These are phyloP conservation scores for Microbotryum saponariae DNA, from an alignment of 1,284 basidiomycete genomes.

Conservation along the genomic window DNA sequence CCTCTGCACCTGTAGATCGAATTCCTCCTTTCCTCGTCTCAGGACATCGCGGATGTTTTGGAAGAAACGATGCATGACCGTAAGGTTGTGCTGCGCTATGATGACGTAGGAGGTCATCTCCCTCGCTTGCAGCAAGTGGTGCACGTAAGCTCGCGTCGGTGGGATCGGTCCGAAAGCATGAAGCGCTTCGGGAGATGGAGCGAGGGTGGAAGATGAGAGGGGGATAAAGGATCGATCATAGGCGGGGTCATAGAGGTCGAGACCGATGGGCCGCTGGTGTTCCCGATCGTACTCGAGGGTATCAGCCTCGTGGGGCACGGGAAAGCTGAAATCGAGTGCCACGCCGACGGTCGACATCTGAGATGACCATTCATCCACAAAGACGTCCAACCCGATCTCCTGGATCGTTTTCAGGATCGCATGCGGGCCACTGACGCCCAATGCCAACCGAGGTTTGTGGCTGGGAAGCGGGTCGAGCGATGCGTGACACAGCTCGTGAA, in stretches of 20 bases:
- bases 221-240: conserved; percentile 57
- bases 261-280: conserved; percentile 50
- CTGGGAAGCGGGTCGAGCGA: conserved; percentile 53
- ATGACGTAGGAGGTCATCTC: conserved; percentile 73
- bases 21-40: conserved; percentile 2
- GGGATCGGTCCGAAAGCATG: conserved; percentile 27
- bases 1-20: not conserved
- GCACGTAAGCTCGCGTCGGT: conserved; percentile 62
- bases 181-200: conserved; percentile 34
- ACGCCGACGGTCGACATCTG: conserved; percentile 55
- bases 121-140: conserved; percentile 73
- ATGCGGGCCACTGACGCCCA: conserved; percentile 57
- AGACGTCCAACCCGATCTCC: conserved; percentile 61
- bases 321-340: conserved; percentile 67
- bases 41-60: conserved; percentile 9
- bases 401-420: conserved; percentile 59
- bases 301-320: conserved; percentile 38
- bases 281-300: not conserved
- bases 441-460: conserved; percentile 56
- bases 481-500: conserved; percentile 48
- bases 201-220: conserved; percentile 46
- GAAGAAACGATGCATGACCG: conserved; percentile 54
- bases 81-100: conserved; percentile 63
- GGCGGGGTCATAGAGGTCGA: conserved; percentile 56
- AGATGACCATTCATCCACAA: conserved; percentile 60